Base-by-base conservation (phyloP, 345 rosid genomes). In the Lenwebbia sp. region DNA sequence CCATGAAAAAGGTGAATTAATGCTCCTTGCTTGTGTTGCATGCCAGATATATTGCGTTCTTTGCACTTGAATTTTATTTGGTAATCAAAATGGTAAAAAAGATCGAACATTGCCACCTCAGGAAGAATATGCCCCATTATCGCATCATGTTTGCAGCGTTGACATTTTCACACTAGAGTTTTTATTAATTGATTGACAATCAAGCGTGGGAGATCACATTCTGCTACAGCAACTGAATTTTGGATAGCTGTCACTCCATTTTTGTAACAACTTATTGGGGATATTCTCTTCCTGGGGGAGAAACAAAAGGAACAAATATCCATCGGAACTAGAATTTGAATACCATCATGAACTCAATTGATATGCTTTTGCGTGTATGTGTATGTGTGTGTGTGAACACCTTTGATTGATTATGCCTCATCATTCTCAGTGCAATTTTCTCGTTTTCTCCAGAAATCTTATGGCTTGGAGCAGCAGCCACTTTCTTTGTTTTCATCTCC, bases 401-500 rank as follows among this genome's bases (percentile, higher is more conserved):
- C 4, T 85, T 14, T 30, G 1, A 55, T 85, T 44, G 30, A 21
- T 50, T 55, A 76, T 41, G 19, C 50, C 81, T 76, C 60, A 25
- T 85, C 53, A 47, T 75, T 55, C 83, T 22, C 41, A 11, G 28
- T 83, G 74, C 41, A 33, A 26, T 83, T 60, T 54, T 33, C 50
- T 13, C 33, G 11, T 33, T 88, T 82, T 87, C 87, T 92, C 86
- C 91, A 95, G 98, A 91, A 91, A 47, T 85, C 88, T 54, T 75
- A 81, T 44, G 90, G 88, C 50, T 91, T 85, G 90, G 87, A 78
- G 10, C 88, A 88, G 10, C 88, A 86, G 53, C 88, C 89, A 6
- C 57, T 86, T 90, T 92, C 97, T 86, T 89, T 93, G 54, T 89
- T 84, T 85, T 70, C 89, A 26, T 92, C 94, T 82, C 93, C 92